phyloP scores from a whole-genome alignment of 345 rosid genomes.

The Corchorus olitorius region DNA sequence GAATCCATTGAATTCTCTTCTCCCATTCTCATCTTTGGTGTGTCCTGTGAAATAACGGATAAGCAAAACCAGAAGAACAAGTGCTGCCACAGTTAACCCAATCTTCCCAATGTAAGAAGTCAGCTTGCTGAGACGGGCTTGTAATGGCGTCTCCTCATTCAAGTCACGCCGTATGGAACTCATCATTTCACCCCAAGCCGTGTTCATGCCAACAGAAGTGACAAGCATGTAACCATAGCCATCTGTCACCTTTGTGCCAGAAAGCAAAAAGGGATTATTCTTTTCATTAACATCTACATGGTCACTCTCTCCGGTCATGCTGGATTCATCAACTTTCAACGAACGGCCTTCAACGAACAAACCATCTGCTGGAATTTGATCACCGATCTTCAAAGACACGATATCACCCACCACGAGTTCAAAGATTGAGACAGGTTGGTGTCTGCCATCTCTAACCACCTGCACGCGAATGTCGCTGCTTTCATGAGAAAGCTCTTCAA shows the following conservation, averaged over 20 bases:
- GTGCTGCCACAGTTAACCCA: conserved; percentile 30
- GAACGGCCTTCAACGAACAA: conserved; percentile 37
- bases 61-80: conserved; percentile 24
- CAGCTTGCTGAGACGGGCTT: conserved; percentile 44
- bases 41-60: conserved; percentile 32
- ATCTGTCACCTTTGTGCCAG: conserved; percentile 47
- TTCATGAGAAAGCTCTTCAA: conserved; percentile 28
- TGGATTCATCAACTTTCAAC: conserved; percentile 41
- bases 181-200: conserved; percentile 58
- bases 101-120: conserved; percentile 39
- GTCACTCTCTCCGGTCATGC: conserved; percentile 39
- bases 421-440: conserved; percentile 19
- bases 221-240: conserved; percentile 49
- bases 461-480: conserved; percentile 25
- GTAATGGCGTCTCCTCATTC: conserved; percentile 49
- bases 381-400: conserved; percentile 37
- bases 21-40: conserved; percentile 26
- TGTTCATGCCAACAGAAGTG: conserved; percentile 51
- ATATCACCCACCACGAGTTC: conserved; percentile 40
- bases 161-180: conserved; percentile 32
- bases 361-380: conserved; percentile 39
- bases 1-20: conserved; percentile 13
- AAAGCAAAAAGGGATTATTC: conserved; percentile 39
- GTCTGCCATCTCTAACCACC: conserved; percentile 32
- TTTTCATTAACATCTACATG: conserved; percentile 27